Evolutionary conservation across 2,329 filamentous ascomycete genomes (phyloP), one percentile per base, ranked within the genome.

Genomic region (Dactylella cylindrospora): DNA sequence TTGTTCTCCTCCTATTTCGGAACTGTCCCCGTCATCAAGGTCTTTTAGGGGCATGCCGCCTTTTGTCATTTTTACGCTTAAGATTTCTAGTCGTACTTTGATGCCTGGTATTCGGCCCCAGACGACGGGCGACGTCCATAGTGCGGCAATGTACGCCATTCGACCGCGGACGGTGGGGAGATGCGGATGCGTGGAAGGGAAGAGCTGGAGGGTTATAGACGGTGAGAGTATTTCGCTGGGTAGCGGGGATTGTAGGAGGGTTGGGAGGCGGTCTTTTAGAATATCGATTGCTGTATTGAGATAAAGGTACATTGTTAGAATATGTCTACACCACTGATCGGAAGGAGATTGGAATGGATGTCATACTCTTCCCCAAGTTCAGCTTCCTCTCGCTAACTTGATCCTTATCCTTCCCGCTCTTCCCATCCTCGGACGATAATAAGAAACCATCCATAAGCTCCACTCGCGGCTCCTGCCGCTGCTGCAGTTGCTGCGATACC

Each of bases 111-210:
- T 80, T 22, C 88, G 83, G 70, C 94, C 94, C 93, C 93, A 98
- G 23, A 90, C 91, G 45, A 98, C 85, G 0, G 93, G 93, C 0
- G 90, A 90, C 0, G 93, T 96, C 90, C 90, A 97, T 29, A 98
- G 78, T 2, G 93, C 93, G 13, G 93, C 91, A 28, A 86, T 86
- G 73, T 98, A 98, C 40, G 89, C 86, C 28, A 96, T 86, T 39
- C 87, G 83, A 46, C 93, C 93, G 22, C 88, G 88, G 32, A 97
- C 93, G n/a, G 84, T 86, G 26, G 93, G 93, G 2, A 98, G 86
- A 72, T 91, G 86, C 2, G 87, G 88, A 70, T 94, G 88, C 0
- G 88, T 93, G 22, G 83, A 82, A 29, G 84, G 84, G 72, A 86
- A 86, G 66, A 86, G 80, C 71, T 84, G 80, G 33, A 86, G 80